phyloP scores from a whole-genome alignment of 305 asterid species.

The Stenogyne calaminthoides region DNA sequence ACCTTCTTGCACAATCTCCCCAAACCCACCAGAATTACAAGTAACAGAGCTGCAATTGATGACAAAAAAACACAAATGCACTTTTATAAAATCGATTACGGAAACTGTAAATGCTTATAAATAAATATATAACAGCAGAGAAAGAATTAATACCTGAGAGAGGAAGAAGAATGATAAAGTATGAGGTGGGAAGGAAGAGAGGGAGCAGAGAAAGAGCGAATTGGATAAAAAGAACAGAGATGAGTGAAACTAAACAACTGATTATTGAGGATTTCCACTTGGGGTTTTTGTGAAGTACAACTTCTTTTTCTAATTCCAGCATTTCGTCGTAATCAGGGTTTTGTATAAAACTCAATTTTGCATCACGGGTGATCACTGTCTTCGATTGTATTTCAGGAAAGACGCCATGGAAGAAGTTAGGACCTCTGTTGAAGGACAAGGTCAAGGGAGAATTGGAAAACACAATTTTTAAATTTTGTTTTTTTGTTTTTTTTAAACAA shows the following conservation, averaged over 20 bases:
- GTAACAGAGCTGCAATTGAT: slow-evolving; percentile 43
- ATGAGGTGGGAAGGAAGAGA: slow-evolving; percentile 38
- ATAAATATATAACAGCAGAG: not conserved
- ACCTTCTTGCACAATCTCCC: slow-evolving; percentile 50
- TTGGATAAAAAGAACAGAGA: slow-evolving; percentile 45
- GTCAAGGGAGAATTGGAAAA: not conserved
- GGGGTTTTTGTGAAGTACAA: slow-evolving; percentile 1
- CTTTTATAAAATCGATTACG: not conserved
- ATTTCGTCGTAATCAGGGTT: slow-evolving; percentile 7
- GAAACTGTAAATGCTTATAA: not conserved
- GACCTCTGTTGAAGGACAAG: not conserved
- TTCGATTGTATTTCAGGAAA: not conserved
- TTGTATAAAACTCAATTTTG: not conserved
- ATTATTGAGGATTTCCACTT: slow-evolving; percentile 28
- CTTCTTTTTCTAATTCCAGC: slow-evolving; percentile 24
- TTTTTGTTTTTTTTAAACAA: too few species aligned
- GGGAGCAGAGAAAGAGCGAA: slow-evolving; percentile 44
- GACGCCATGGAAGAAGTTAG: not conserved
- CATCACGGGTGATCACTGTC: not conserved
- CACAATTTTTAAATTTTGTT: too few species aligned
- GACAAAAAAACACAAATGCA: not conserved
- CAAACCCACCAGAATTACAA: slow-evolving; percentile 43
- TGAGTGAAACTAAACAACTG: slow-evolving; percentile 39
- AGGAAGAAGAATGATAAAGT: slow-evolving; percentile 43
- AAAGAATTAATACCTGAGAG: slow-evolving; percentile 40